Conservation (phyloP, 176 grass and related monocot species). For the Triticum monococcum region DNA sequence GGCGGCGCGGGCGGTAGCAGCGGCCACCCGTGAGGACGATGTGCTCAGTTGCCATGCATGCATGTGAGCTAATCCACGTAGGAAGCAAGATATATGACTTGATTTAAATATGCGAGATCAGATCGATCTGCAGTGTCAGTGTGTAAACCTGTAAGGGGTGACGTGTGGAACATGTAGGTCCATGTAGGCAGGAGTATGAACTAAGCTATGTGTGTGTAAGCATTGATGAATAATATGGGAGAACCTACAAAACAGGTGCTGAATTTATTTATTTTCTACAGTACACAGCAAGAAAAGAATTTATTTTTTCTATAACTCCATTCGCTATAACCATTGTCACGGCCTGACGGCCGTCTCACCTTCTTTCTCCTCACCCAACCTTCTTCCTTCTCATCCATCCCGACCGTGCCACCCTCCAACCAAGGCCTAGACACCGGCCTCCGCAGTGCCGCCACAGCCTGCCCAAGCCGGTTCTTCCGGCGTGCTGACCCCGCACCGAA, state of each 20-base stretch:
- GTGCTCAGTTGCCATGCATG: not conserved
- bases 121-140: not conserved
- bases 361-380: not conserved
- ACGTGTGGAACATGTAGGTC: not conserved
- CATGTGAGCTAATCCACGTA: not conserved
- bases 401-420: too few species aligned
- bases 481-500: too few species aligned
- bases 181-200: not conserved
- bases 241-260: not conserved
- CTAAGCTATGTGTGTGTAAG: not conserved
- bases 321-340: not conserved
- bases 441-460: too few species aligned
- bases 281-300: too few species aligned
- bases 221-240: not conserved
- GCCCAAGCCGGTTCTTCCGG: too few species aligned
- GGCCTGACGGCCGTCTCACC: not conserved
- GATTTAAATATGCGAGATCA: not conserved
- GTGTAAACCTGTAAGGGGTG: not conserved
- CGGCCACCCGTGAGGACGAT: slow-evolving; percentile 23
- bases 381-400: not conserved
- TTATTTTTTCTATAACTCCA: not conserved
- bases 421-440: not conserved
- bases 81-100: not conserved
- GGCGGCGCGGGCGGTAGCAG: slow-evolving; percentile 38
- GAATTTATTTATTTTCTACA: too few species aligned